Percentiles rank a stretch among this genome's conserved stretches.
Conservation (phyloP, 2,329 filamentous ascomycete genomes). For the Xylogone sp. region DNA sequence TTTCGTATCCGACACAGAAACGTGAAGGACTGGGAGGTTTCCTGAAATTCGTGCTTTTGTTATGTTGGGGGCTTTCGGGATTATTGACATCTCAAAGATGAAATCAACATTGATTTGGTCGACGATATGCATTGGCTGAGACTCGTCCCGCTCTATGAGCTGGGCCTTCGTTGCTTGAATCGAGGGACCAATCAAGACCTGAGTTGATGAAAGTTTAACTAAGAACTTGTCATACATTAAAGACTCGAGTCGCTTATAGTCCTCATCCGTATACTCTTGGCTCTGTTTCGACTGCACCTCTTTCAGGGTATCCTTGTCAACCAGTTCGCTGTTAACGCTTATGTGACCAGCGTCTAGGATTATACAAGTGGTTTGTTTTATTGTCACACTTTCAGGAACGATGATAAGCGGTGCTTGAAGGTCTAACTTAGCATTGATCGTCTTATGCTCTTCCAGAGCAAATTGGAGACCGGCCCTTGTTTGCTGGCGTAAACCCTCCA, state of each 20-base stretch:
- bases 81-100: conserved; percentile 89
- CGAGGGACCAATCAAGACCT: conserved; percentile 90
- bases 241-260: conserved; percentile 82
- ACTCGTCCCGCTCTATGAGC: conserved; percentile 62
- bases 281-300: conserved; percentile 90
- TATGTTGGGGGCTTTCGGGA: conserved; percentile 92
- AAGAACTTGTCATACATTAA: conserved; percentile 98
- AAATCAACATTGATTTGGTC: conserved; percentile 98
- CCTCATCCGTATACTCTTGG: conserved; percentile 81
- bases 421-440: conserved; percentile 92
- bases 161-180: conserved; percentile 87
- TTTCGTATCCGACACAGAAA: conserved; percentile 87
- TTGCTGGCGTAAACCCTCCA: conserved; percentile 91
- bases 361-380: conserved; percentile 76
- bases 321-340: conserved; percentile 88
- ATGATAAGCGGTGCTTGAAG: conserved; percentile 96
- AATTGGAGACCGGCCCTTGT: conserved; percentile 95
- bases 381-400: conserved; percentile 86
- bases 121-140: conserved; percentile 79
- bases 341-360: conserved; percentile 96
- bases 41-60: conserved; percentile 90
- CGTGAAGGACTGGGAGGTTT: conserved; percentile 87
- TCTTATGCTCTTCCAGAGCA: conserved; percentile 95
- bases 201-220: conserved; percentile 88
- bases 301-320: conserved; percentile 84